Base-by-base conservation (phyloP, 495 filamentous ascomycete species). In the Elasticomyces elasticus region DNA sequence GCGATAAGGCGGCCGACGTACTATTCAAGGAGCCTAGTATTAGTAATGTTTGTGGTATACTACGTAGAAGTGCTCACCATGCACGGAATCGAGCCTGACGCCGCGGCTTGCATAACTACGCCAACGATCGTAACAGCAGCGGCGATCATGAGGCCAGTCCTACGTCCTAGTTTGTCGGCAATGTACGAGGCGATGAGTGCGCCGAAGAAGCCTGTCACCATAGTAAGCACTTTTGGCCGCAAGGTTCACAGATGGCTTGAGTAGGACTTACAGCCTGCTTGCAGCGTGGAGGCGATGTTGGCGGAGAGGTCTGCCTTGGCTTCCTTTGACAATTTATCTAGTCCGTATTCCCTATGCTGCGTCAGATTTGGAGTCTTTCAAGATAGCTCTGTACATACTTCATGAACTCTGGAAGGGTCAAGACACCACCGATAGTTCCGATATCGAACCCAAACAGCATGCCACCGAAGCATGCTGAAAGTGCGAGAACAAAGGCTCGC, bases 401-500 rank as follows among this genome's bases (percentile, higher is more conserved):
- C 41, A 72, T 75, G 55, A 76, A 78, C 38, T 58, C 60, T 11
- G 64, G 60, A 60, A 79, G 65, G 22, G 69, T 70, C 45, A 85
- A 72, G 50, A 85, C 79, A 58, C 81, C 81, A 15, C 81, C 81
- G 56, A 84, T 85, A 35, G 81, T 78, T 51, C 80, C 79, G 55
- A 78, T 82, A 57, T 73, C 69, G 76, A 81, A 79, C 20, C 82
- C 82, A 49, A 85, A 82, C 19, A 47, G 74, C 79, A 84, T 86
- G 55, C 85, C 86, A 38, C 85, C 86, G 56, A 86, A 90, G 69
- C 85, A 86, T 5, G 81, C 6, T 5, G 44, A 17, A 17, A 5
- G 11, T 25, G 44, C 44, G 4, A 47, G 44, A 9, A 47, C 4
- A 24, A 47, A 28, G 44, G 22, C 30, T 7, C 30, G 30, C 30